A percentile compares a stretch with the other conserved stretches of the same genome.
These are phyloP conservation scores for Saccharum spontaneum DNA, from an alignment of 176 grass and related monocot genomes.

Conservation along the genomic window DNA sequence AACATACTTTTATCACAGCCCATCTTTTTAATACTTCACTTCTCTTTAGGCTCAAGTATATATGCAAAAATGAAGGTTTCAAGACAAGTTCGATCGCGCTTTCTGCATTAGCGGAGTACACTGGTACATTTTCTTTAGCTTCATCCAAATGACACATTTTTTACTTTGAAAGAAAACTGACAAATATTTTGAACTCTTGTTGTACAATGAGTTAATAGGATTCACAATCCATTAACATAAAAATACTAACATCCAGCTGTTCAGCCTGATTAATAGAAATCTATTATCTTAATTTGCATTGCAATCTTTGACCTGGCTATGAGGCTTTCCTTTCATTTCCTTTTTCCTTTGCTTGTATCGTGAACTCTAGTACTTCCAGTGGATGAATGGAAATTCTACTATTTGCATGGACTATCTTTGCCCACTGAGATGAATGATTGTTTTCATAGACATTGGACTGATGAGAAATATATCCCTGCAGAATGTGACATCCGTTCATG, in stretches of 20 bases:
- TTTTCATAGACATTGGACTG: conserved; percentile 31
- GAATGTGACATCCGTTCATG: conserved; percentile 98
- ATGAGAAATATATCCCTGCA: conserved; percentile 49
- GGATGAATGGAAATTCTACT: background rate
- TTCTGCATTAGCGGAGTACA: conserved; percentile 91
- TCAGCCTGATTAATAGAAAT: conserved; percentile 5
- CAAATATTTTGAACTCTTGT: background rate
- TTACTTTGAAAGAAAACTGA: background rate
- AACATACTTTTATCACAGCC: conserved; percentile 21
- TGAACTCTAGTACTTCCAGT: background rate
- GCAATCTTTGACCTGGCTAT: conserved; percentile 10
- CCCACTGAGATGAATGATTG: conserved; percentile 5
- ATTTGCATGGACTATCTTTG: background rate
- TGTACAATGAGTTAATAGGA: conserved; percentile 18
- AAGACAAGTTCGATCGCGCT: conserved; percentile 83
- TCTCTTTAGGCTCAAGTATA: conserved; percentile 78
- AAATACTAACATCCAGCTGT: conserved; percentile 6
- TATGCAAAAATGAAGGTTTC: conserved; percentile 89
- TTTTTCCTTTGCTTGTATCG: conserved; percentile 1
- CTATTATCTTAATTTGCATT: conserved; percentile 16
- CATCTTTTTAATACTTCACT: conserved; percentile 25
- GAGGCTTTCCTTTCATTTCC: background rate
- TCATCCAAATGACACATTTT: conserved; percentile 22
- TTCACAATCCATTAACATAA: conserved; percentile 37
- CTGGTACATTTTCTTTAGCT: conserved; percentile 53